Evolutionary conservation across 2,329 filamentous ascomycete species (phyloP), one percentile per base, ranked within the genome.

Genomic region (Raffaelea ambrosiae): DNA sequence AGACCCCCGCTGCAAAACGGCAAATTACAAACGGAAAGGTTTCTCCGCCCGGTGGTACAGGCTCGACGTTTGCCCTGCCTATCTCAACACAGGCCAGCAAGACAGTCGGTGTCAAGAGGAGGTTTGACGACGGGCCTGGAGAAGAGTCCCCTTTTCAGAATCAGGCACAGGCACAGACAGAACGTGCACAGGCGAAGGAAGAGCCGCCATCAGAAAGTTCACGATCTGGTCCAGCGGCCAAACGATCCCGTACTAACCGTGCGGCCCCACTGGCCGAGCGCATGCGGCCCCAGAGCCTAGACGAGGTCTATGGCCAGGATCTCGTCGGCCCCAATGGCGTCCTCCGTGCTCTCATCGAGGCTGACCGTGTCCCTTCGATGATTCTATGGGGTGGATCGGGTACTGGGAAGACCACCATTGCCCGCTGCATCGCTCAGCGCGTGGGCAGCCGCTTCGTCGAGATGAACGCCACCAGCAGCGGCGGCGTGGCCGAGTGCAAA

Each of bases 391-490:
- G 87, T 29, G 79, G 77, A 1, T 82, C 86, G 0, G 87, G 87
- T 20, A 90, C 86, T 1, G 87, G 87, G 53, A 93, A 93, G 70
- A 93, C 87, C 3, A 93, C 93, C 1, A 96, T 98, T 56, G 93
- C 93, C 19, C 75, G 93, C 4, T 87, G 95, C 43, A 88, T 98
- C 51, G 88, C 93, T 3, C 80, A 82, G 16, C 84, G 83, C 61
- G 88, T 88, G 1, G 88, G 85, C 9, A 84, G 84, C 47, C 79
- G 91, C 13, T 97, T 97, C 63, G 83, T 96, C 54, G 93, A 98
- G 71, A 90, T 97, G 68, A 96, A 95, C 65, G 91, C 88, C 53
- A 96, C 91, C 2, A 89, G 81, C 56, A 84, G 84, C 7, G 91
- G 90, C 2, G 91, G 90, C 2, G 86, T 97, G 18, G 82, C 77